phyloP scores from a whole-genome alignment of 306 rosid species.

The Corylus heterophylla region DNA sequence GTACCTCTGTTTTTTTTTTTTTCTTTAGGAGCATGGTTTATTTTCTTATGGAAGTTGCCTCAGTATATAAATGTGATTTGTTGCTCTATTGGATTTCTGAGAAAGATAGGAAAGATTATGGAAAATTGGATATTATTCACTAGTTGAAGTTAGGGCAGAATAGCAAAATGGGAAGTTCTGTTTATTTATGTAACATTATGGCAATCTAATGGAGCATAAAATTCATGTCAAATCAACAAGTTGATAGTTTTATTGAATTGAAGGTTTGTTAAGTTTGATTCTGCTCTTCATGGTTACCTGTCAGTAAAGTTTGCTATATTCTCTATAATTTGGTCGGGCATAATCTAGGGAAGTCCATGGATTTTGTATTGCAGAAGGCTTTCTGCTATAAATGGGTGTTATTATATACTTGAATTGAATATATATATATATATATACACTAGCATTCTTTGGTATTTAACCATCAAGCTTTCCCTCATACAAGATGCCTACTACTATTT shows the following conservation, averaged over 20 bases:
- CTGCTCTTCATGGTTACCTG: background rate
- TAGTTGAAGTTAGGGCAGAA: background rate
- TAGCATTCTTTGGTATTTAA: too few species aligned
- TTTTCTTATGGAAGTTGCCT: too few species aligned
- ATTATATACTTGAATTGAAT: background rate
- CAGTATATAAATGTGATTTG: too few species aligned
- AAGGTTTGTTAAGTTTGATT: background rate
- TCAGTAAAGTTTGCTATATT: too few species aligned
- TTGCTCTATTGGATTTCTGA: background rate
- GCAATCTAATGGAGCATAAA: background rate
- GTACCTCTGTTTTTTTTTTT: too few species aligned
- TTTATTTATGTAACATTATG: background rate
- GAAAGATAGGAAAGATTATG: background rate
- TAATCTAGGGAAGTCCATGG: too few species aligned
- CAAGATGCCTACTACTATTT: background rate
- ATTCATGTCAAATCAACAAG: background rate
- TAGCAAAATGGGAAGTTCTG: background rate
- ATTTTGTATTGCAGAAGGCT: too few species aligned
- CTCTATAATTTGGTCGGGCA: too few species aligned
- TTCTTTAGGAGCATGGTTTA: background rate
- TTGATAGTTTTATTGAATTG: background rate
- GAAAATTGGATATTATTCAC: background rate
- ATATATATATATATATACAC: too few species aligned
- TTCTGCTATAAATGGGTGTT: too few species aligned
- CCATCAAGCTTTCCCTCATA: too few species aligned